Conservation (phyloP, 768 basidiomycete genomes). For the Russula lepida region DNA sequence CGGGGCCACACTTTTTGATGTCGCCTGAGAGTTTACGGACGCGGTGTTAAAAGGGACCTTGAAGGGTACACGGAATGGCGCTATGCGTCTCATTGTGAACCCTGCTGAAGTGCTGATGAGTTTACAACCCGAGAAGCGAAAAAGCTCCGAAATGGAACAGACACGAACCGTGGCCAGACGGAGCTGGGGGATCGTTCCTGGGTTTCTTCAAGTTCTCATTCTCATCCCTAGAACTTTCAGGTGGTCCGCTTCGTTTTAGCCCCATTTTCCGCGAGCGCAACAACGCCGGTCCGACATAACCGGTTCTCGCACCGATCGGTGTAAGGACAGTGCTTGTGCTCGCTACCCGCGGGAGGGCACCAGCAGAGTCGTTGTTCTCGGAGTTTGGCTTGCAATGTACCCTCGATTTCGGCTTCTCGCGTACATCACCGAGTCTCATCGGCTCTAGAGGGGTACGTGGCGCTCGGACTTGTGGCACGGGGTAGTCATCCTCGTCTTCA, state of each 20-base stretch:
- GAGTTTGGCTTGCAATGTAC: neutral
- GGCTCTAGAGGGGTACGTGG: neutral
- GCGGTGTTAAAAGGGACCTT: slow-evolving; percentile 23
- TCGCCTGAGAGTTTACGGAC: neutral
- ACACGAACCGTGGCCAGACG: neutral
- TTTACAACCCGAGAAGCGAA: neutral
- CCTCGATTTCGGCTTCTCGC: neutral
- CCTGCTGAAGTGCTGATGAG: neutral
- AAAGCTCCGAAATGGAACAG: neutral
- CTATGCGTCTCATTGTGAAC: neutral
- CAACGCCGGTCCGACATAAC: slow-evolving; percentile 16
- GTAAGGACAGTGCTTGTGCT: slow-evolving; percentile 17
- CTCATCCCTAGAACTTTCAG: slow-evolving; percentile 1
- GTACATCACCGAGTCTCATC: neutral
- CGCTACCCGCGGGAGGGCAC: slow-evolving; percentile 4
- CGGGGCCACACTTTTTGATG: neutral
- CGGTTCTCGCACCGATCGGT: slow-evolving; percentile 12
- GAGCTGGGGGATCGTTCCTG: neutral
- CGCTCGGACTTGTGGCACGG: slow-evolving; percentile 1
- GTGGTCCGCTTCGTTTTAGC: slow-evolving; percentile 8
- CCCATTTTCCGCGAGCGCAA: slow-evolving; percentile 14
- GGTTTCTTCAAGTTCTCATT: slow-evolving; percentile 7
- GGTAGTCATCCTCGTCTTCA: slow-evolving; percentile 27
- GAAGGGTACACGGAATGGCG: slow-evolving; percentile 29
- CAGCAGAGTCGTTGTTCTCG: neutral